Conservation (phyloP, 1,284 basidiomycete species). For the Cerioporus squamosus region DNA sequence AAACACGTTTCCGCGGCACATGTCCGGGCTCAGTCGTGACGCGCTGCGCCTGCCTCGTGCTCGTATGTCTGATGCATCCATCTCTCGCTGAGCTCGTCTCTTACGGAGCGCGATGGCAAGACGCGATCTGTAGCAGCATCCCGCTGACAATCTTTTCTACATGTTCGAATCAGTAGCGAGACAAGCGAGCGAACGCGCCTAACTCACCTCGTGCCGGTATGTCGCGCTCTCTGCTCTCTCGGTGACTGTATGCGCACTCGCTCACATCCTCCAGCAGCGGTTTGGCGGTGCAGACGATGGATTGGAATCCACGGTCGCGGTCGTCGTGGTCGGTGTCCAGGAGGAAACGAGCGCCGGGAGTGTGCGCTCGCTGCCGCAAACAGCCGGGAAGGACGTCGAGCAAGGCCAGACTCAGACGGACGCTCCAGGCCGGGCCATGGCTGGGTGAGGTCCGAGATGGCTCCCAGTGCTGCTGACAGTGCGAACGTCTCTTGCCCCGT, state of each 20-base stretch:
- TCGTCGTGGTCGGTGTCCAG: background rate
- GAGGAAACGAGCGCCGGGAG: background rate
- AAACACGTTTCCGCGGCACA: too few species aligned
- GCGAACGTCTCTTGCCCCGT: conserved; percentile 2
- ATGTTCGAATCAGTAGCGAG: background rate
- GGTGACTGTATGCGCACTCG: background rate
- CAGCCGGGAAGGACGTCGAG: conserved; percentile 8
- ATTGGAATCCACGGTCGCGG: background rate
- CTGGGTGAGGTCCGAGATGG: background rate
- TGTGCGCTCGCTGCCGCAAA: conserved; percentile 13
- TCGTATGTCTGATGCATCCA: too few species aligned
- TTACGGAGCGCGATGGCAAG: too few species aligned
- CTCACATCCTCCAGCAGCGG: background rate
- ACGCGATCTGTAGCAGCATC: too few species aligned
- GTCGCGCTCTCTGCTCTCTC: background rate
- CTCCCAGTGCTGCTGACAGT: background rate
- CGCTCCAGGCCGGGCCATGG: conserved; percentile 10
- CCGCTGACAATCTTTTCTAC: background rate
- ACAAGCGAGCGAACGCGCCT: background rate
- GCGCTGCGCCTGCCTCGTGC: too few species aligned
- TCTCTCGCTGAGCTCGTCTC: too few species aligned
- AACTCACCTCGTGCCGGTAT: background rate
- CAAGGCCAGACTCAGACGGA: conserved; percentile 12
- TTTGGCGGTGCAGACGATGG: background rate
- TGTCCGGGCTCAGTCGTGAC: too few species aligned